phyloP scores from a whole-genome alignment of 306 rosid genomes.

The Quercus ilex region DNA sequence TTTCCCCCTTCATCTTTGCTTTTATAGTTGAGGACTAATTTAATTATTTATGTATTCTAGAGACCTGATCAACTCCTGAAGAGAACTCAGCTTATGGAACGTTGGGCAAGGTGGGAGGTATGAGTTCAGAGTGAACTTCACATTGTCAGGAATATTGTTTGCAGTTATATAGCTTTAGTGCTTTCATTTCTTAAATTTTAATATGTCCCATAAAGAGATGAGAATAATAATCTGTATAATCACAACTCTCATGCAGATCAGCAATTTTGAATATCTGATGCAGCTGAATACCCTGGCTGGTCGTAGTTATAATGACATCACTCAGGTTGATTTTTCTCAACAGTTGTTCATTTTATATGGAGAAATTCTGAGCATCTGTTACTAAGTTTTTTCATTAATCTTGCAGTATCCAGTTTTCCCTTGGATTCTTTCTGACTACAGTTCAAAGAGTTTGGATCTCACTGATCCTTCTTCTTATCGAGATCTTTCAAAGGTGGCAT shows the following conservation, averaged over 20 bases:
- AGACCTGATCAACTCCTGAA: constrained; percentile 90
- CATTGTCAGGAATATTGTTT: constrained; percentile 1
- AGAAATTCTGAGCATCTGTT: constrained; percentile 16
- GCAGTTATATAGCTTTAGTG: neutral
- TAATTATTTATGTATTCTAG: constrained; percentile 40
- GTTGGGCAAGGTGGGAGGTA: constrained; percentile 99
- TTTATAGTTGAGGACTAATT: constrained; percentile 12
- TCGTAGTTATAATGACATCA: constrained; percentile 95
- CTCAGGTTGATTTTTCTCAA: constrained; percentile 67
- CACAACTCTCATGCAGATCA: constrained; percentile 66
- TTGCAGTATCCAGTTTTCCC: constrained; percentile 98
- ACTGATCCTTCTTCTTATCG: constrained; percentile 80
- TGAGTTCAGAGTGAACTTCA: constrained; percentile 16
- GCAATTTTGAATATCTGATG: constrained; percentile 98
- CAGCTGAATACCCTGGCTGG: constrained; percentile 99
- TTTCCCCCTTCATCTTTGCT: neutral
- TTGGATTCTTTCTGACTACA: constrained; percentile 96
- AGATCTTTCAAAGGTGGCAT: constrained; percentile 86
- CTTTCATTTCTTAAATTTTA: neutral
- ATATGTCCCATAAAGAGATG: neutral
- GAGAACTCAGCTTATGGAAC: constrained; percentile 96
- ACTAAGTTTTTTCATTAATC: constrained; percentile 23
- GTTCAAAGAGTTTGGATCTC: constrained; percentile 80
- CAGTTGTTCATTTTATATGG: constrained; percentile 16
- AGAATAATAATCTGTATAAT: constrained; percentile 16